Evolutionary conservation across 352 stramenopile species (phyloP), one percentile per base, ranked within the genome.

Genomic region (Globisporangium lucens): DNA sequence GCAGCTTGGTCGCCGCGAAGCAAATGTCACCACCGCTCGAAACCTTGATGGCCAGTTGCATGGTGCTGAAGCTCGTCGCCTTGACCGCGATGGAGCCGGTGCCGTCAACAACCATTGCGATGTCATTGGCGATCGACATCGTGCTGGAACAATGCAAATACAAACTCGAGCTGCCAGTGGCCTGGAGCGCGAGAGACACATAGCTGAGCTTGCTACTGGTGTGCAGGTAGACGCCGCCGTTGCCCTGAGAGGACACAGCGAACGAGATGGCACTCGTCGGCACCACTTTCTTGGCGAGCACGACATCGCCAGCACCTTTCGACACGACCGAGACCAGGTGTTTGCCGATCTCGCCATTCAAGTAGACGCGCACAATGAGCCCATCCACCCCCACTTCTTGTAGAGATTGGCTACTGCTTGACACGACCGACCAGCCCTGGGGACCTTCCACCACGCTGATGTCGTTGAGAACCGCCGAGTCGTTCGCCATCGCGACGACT

Each of bases 401-500:
- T 3, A 8, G 10, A 30, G 58, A 20, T 9, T 29, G 2, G 22
- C 1, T 20, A 10, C 29, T 17, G 0, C 9, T 49, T 7, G 46
- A 43, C 30, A 36, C 22, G 6, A 66, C 22, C 7, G 49, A 60
- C 61, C 47, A 60, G 30, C 61, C 61, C 8, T 46, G 7, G 2
- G 61, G 12, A 2, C 20, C 43, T 53, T 58, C 47, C 3, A 29
- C 12, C n/a, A 66, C 47, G 22, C 27, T 33, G 4, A 66, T n/a
- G 20, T 2, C n/a, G 22, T 66, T 33, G 30, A 66, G 61, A 22
- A 53, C n/a, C 61, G 22, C 33, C 30, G 29, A 24, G 51, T 60
- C 61, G 30, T 33, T 66, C 29, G 47, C 33, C 47, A 53, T 51
- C 13, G 49, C 61, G 13, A 66, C 61, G 33, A 66, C 47, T 29